Evolutionary conservation across 2,329 filamentous ascomycete genomes (phyloP), one percentile per base, ranked within the genome.

Genomic region (Juglanconis oblonga): DNA sequence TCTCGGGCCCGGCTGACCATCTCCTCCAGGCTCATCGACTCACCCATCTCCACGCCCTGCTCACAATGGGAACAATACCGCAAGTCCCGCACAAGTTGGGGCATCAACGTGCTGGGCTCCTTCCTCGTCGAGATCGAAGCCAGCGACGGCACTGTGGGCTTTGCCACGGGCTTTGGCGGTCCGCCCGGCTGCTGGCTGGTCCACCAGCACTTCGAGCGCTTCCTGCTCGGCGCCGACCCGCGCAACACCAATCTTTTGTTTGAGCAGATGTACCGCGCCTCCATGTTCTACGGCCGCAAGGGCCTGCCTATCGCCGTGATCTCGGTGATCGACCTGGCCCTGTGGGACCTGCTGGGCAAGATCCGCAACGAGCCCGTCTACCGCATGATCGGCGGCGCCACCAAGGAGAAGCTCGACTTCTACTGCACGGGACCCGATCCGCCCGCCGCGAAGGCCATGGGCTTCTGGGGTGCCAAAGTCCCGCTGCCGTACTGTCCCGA

Each of bases 261-360:
- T 72, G 93, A 97, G 79, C 92, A 96, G 74, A 97, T 97, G 93
- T 97, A 97, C 80, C 87, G 92, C 62, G 90, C 84, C 2, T 96
- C 92, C 67, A 96, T 97, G 91, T 97, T 97, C 80, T 97, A 97
- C 71, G 93, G 93, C 63, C 88, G 93, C 66, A 97, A 97, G 75
- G 93, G 93, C 51, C 85, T 97, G 1, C 90, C 93, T 2, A 85
- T 94, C 10, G 93, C 93, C 56, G 89, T 96, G 70, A 97, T 97
- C 70, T 96, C 92, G 2, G 93, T 97, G 65, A 95, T 97, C 69
- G 93, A 97, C 70, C 83, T 97, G 48, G 93, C 93, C 4, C 76
- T 97, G 45, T 97, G 93, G 93, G 93, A 97, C 79, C 81, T 97
- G 47, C 78, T 96, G 5, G 93, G 93, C 66, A 97, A 97, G 80